phyloP scores from a whole-genome alignment of 371 early-diverging fungal species.

The Apophysomyces variabilis region DNA sequence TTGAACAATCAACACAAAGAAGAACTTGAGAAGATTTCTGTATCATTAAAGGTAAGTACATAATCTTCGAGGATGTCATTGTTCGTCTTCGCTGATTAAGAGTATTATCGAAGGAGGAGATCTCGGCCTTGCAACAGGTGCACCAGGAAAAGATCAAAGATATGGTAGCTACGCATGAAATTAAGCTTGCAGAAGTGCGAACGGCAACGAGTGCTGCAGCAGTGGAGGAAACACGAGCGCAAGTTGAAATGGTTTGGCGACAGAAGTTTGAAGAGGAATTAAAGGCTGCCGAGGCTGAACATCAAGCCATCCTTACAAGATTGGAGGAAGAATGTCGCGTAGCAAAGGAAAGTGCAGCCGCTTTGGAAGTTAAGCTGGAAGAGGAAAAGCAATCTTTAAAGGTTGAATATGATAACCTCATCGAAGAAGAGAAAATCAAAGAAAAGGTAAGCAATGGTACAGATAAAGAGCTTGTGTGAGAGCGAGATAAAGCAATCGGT shows the following conservation, averaged over 20 bases:
- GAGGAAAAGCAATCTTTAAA: conserved; percentile 19
- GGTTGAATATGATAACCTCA: conserved; percentile 16
- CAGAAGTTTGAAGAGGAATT: conserved; percentile 18
- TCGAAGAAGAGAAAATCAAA: conserved; percentile 14
- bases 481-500: no score
- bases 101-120: conserved; percentile 20
- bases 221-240: conserved; percentile 18
- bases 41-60: conserved; percentile 1
- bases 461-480: background rate
- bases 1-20: background rate
- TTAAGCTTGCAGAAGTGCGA: conserved; percentile 19
- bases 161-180: conserved; percentile 20
- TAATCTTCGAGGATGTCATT: no score
- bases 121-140: conserved; percentile 19
- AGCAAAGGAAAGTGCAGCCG: background rate
- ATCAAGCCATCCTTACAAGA: conserved; percentile 5
- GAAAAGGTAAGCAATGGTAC: conserved; percentile 2
- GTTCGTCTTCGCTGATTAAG: background rate
- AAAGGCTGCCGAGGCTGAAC: conserved; percentile 8
- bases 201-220: conserved; percentile 16
- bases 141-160: conserved; percentile 20
- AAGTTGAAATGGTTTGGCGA: conserved; percentile 23
- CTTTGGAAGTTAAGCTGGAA: conserved; percentile 8
- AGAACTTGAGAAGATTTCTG: conserved; percentile 4
- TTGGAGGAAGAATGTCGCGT: conserved; percentile 15